Percentiles rank a stretch among this genome's conserved stretches.
phyloP scores from a whole-genome alignment of 179 eudicot genomes.

The Silene coronaria region DNA sequence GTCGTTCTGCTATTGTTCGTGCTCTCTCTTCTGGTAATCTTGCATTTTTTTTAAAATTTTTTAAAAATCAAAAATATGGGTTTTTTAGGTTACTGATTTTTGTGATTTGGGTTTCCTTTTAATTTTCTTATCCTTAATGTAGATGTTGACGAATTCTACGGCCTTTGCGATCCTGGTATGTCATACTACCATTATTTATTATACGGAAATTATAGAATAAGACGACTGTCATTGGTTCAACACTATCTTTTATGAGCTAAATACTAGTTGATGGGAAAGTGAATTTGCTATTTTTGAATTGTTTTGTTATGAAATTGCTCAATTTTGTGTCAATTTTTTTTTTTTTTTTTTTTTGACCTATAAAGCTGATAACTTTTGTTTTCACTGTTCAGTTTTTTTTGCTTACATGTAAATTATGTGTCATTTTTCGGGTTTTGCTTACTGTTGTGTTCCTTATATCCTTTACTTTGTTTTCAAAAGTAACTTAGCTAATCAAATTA shows the following conservation, averaged over 20 bases:
- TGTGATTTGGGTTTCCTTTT: slow-evolving; percentile 10
- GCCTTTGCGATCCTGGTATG: slow-evolving; percentile 64
- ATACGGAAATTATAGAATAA: not conserved
- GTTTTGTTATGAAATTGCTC: not conserved
- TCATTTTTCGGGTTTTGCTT: not conserved
- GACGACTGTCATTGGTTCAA: not conserved
- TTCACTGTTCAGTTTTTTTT: not conserved
- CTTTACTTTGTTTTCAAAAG: too few relatives aligned
- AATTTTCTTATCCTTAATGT: slow-evolving; percentile 9
- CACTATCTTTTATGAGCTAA: too few relatives aligned
- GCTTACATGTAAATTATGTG: not conserved
- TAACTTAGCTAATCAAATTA: too few relatives aligned
- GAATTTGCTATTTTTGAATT: too few relatives aligned
- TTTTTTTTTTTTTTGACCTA: not conserved
- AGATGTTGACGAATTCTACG: slow-evolving; percentile 58
- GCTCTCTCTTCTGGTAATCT: slow-evolving; percentile 66
- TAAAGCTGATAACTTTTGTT: not conserved
- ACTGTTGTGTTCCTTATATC: not conserved
- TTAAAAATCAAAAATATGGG: not conserved
- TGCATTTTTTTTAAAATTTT: not conserved
- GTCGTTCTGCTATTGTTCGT: slow-evolving; percentile 61
- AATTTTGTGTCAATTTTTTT: not conserved
- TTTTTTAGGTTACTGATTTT: not conserved
- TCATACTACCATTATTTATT: not conserved
- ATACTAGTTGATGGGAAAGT: too few relatives aligned